Evolutionary conservation across 371 early-diverging fungal species (phyloP), one percentile per base, ranked within the genome.

Genomic region (Polyrhizophydium stewartii): DNA sequence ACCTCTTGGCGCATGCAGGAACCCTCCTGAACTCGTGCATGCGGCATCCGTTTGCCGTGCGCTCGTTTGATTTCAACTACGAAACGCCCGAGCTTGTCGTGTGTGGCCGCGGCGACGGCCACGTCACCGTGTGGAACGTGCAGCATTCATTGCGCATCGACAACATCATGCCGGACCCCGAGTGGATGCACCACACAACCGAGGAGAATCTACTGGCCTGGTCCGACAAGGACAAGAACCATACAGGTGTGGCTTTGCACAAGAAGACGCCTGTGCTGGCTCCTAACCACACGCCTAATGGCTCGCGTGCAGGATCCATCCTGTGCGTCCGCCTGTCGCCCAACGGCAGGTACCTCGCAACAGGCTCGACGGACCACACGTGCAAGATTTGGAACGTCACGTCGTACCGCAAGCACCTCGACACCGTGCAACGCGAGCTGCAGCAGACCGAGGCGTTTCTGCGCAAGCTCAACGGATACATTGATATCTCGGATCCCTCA

Each of bases 381-480:
- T 74, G 80, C 58, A 83, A 83, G 60, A 51, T 83, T 16, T 83
- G 83, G 83, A 65, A 62, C 41, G 63, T 81, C 2, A 60, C 69
- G 25, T 78, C 81, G 3, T 82, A 79, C 57, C 56, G 66, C 43
- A 77, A 75, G 47, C 68, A 75, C 30, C 59, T 66, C 17, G 63
- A 70, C 9, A 43, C 43, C 2, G 74, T 78, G 10, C 69, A 73
- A 46, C 22, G 47, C 7, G 75, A 79, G 52, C 27, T 68, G 43
- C 27, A 63, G 68, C 57, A 62, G 6, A 41, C 68, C 19, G 55
- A 62, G 25, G 21, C 22, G 7, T 41, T 55, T 22, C 16, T 37
- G 1, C 43, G 47, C 31, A 38, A 59, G 38, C 35, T 77, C 21
- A 67, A 74, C 24, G 49, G 57, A 19, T 64, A 46, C 30, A 73